Percentiles rank a stretch among this genome's conserved stretches.
Conservation (phyloP, 805 yeast species). For the Huiozyma naganishii region DNA sequence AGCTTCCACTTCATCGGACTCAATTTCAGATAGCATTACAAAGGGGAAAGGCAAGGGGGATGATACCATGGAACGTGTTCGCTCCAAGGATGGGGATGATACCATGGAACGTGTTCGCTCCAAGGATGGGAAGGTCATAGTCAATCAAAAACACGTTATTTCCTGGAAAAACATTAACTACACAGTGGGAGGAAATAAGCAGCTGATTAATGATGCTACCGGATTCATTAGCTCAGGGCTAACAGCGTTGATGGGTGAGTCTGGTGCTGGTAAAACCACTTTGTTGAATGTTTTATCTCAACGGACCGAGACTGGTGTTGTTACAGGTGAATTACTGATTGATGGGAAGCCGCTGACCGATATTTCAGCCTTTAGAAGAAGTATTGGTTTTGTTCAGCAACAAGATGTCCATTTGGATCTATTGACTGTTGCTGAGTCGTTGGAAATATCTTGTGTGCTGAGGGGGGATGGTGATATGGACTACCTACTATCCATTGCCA, state of each 20-base stretch:
- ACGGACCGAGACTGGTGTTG: slow-evolving; percentile 43
- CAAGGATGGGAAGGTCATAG: not conserved
- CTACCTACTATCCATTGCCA: slow-evolving; percentile 30
- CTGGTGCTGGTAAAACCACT: slow-evolving; percentile 60
- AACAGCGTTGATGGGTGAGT: slow-evolving; percentile 53
- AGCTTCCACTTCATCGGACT: slow-evolving; percentile 7
- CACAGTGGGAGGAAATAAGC: slow-evolving; percentile 30
- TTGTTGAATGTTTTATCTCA: slow-evolving; percentile 43
- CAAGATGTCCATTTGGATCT: slow-evolving; percentile 45
- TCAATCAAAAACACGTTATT: slow-evolving; percentile 35
- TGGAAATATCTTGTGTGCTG: slow-evolving; percentile 40
- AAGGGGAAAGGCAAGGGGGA: slow-evolving; percentile 1
- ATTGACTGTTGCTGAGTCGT: slow-evolving; percentile 43
- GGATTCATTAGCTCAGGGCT: slow-evolving; percentile 66
- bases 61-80: slow-evolving; percentile 6
- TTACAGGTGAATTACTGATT: slow-evolving; percentile 49
- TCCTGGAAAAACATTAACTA: slow-evolving; percentile 56
- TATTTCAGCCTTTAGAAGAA: slow-evolving; percentile 37
- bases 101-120: slow-evolving; percentile 6
- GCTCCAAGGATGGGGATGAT: not conserved
- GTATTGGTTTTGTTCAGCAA: slow-evolving; percentile 51
- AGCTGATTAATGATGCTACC: slow-evolving; percentile 35
- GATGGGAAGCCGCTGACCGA: slow-evolving; percentile 39
- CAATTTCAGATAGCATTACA: slow-evolving; percentile 2
- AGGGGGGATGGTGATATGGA: slow-evolving; percentile 30